A percentile compares a stretch with the other conserved stretches of the same genome.
Conservation (phyloP, 2,329 filamentous ascomycete species). For the Monosporascus sp. region DNA sequence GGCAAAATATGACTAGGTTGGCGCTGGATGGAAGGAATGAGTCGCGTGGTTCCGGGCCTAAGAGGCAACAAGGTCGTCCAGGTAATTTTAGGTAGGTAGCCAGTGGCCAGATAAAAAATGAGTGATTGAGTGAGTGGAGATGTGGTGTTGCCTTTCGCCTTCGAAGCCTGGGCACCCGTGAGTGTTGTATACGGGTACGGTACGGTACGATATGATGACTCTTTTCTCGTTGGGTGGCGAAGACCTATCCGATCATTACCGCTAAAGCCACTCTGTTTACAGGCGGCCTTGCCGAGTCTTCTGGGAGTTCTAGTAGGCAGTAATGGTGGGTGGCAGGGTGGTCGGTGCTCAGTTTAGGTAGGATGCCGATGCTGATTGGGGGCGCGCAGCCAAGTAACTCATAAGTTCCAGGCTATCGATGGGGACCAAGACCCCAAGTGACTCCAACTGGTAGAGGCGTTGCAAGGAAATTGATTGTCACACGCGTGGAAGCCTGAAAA, state of each 20-base stretch:
- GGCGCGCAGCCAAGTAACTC: conserved; percentile 13
- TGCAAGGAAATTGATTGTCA: conserved; percentile 19
- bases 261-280: conserved; percentile 17
- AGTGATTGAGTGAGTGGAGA: conserved; percentile 2
- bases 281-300: conserved; percentile 16
- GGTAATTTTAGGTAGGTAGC: conserved; percentile 18
- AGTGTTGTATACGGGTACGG: not conserved
- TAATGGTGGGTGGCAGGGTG: conserved; percentile 6
- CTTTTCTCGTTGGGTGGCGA: conserved; percentile 30
- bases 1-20: conserved; percentile 11
- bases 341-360: conserved; percentile 7
- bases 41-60: conserved; percentile 13
- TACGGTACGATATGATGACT: conserved; percentile 23
- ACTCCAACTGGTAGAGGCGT: conserved; percentile 19
- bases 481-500: conserved; percentile 25
- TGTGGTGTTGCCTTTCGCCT: conserved; percentile 1
- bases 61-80: conserved; percentile 19
- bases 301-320: no score
- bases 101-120: conserved; percentile 3
- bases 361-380: conserved; percentile 11
- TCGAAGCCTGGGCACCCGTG: not conserved
- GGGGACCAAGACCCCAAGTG: conserved; percentile 13
- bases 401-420: conserved; percentile 1
- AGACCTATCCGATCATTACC: conserved; percentile 25
- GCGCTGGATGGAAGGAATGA: conserved; percentile 16